These are phyloP conservation scores for Komagataella ulmi DNA, from an alignment of 805 yeast species.

Conservation along the genomic window DNA sequence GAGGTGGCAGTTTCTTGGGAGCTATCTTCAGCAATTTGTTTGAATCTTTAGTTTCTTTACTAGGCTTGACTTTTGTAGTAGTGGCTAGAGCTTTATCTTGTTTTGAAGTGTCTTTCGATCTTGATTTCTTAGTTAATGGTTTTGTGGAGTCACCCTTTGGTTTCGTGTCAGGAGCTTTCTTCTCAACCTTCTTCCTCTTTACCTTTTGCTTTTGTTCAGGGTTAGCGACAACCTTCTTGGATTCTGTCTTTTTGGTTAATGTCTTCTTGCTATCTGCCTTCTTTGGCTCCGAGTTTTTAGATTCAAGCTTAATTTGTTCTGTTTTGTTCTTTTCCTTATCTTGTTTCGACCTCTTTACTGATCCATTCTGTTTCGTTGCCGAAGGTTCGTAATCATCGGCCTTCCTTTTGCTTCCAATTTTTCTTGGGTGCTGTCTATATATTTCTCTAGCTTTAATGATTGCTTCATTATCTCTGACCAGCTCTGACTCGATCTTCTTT, in stretches of 20 bases:
- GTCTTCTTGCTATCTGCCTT: conserved; percentile 1
- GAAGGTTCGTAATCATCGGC: not conserved
- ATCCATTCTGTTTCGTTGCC: not conserved
- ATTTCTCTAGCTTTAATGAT: conserved; percentile 36
- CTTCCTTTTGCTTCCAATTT: not conserved
- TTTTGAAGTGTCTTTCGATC: not conserved
- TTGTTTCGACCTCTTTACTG: not conserved
- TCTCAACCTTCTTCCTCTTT: not conserved
- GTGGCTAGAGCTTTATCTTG: not conserved
- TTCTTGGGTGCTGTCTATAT: conserved; percentile 11
- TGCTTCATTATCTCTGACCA: conserved; percentile 43
- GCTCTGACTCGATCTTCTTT: conserved; percentile 53
- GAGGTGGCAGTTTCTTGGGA: not conserved
- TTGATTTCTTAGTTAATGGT: not conserved
- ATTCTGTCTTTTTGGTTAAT: not conserved
- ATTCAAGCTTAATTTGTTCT: not conserved
- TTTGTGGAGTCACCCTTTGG: not conserved
- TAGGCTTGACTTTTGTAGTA: not conserved
- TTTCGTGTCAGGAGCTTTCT: not conserved
- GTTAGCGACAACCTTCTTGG: not conserved
- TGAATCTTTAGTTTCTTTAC: not conserved
- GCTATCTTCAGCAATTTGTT: not conserved
- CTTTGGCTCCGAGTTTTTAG: not conserved
- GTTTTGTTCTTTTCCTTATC: conserved; percentile 1
- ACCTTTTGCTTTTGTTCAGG: not conserved